Conservation (phyloP, 2,329 filamentous ascomycete genomes). For the Emergomyces pasteurianus region DNA sequence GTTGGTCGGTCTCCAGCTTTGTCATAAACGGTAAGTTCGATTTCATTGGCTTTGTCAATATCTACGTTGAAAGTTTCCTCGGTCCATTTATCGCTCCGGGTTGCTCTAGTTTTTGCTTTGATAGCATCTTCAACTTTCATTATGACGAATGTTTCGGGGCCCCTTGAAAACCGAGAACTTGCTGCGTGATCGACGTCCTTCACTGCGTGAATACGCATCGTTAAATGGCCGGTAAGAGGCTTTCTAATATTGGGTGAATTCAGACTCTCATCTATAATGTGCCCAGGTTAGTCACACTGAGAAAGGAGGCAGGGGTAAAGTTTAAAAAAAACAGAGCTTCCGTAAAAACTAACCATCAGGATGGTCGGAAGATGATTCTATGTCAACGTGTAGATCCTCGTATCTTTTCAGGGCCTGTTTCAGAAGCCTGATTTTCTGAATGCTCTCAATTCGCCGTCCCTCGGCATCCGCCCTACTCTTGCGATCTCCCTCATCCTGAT, state of each 20-base stretch:
- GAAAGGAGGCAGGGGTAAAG: background rate
- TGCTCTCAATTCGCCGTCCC: slow-evolving; percentile 80
- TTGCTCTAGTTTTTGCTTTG: slow-evolving; percentile 74
- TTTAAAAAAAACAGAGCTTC: background rate
- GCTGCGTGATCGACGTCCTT: slow-evolving; percentile 91
- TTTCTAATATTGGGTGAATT: slow-evolving; percentile 92
- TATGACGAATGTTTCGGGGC: slow-evolving; percentile 88
- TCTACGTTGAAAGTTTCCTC: slow-evolving; percentile 84
- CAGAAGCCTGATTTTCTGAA: slow-evolving; percentile 90
- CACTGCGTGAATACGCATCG: slow-evolving; percentile 75
- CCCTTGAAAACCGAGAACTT: slow-evolving; percentile 68
- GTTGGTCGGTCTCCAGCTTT: slow-evolving; percentile 82
- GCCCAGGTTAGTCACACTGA: background rate
- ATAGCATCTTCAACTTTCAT: slow-evolving; percentile 95
- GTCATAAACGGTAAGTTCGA: slow-evolving; percentile 95
- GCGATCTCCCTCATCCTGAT: slow-evolving; percentile 91
- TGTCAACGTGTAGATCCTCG: slow-evolving; percentile 90
- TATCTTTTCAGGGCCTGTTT: slow-evolving; percentile 96
- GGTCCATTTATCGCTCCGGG: slow-evolving; percentile 80
- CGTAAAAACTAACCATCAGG: slow-evolving; percentile 56
- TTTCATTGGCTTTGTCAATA: slow-evolving; percentile 97
- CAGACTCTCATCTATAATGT: slow-evolving; percentile 71
- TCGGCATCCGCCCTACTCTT: slow-evolving; percentile 93
- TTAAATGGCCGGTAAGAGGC: slow-evolving; percentile 82
- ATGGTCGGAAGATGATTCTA: slow-evolving; percentile 61